Percentiles rank a stretch among this genome's conserved stretches.
phyloP scores from a whole-genome alignment of 2,329 filamentous ascomycete species.

The Escovopsis sp. region DNA sequence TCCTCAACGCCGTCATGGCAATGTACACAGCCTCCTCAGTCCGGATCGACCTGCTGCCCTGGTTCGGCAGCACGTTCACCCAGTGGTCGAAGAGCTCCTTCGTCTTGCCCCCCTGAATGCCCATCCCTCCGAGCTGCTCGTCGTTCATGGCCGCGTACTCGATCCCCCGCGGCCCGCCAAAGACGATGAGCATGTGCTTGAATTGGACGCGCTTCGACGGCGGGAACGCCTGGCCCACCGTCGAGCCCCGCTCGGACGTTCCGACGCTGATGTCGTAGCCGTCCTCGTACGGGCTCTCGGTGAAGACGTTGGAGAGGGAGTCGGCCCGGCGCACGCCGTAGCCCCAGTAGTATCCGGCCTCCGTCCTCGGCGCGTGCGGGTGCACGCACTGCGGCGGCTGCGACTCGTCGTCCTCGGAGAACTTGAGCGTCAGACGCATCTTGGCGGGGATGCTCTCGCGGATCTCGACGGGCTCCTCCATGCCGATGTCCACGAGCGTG shows the following conservation, averaged over 20 bases:
- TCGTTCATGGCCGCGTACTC: slow-evolving; percentile 59
- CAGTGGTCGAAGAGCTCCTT: slow-evolving; percentile 68
- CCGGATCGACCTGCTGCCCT: slow-evolving; percentile 68
- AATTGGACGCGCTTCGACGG: slow-evolving; percentile 32
- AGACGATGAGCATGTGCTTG: slow-evolving; percentile 61
- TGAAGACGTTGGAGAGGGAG: slow-evolving; percentile 60
- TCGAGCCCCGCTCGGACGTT: slow-evolving; percentile 61
- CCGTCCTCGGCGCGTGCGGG: slow-evolving; percentile 53
- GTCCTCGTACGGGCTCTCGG: slow-evolving; percentile 56
- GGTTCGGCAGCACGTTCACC: slow-evolving; percentile 66
- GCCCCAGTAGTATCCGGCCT: slow-evolving; percentile 78
- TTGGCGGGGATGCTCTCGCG: slow-evolving; percentile 48
- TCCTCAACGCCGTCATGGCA: slow-evolving; percentile 53
- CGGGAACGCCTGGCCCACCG: slow-evolving; percentile 32
- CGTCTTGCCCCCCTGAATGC: slow-evolving; percentile 48
- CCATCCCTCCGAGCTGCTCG: slow-evolving; percentile 39
- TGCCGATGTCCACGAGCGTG: slow-evolving; percentile 44
- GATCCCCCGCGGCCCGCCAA: slow-evolving; percentile 67
- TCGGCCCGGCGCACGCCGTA: slow-evolving; percentile 53
- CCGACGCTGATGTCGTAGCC: slow-evolving; percentile 77
- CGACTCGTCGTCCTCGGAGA: slow-evolving; percentile 33
- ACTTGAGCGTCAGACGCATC: slow-evolving; percentile 59
- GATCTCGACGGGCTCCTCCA: slow-evolving; percentile 41
- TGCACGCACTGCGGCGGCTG: slow-evolving; percentile 43
- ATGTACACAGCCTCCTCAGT: slow-evolving; percentile 77